Conservation (phyloP, 108 stramenopile genomes). For the Nitzschia sp. region DNA sequence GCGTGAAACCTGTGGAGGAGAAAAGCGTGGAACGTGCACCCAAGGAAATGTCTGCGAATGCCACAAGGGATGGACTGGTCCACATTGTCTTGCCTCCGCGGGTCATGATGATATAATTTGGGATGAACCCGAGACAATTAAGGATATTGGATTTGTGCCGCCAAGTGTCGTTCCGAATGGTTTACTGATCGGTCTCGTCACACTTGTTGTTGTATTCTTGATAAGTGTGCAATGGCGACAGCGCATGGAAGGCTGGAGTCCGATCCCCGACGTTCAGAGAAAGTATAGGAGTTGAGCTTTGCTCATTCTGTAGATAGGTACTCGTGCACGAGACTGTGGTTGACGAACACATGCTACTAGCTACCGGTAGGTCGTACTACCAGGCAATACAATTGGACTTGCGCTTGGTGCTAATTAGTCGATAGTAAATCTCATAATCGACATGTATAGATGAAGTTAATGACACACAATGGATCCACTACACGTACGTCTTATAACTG, state of each 20-base stretch:
- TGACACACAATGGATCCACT: too few relatives aligned
- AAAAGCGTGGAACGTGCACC: slow-evolving; percentile 57
- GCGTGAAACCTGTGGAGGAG: slow-evolving; percentile 65
- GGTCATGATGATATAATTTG: slow-evolving; percentile 71
- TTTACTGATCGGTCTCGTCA: slow-evolving; percentile 28
- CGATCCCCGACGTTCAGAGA: slow-evolving; percentile 44
- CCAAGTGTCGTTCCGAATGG: slow-evolving; percentile 34
- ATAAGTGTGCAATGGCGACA: slow-evolving; percentile 26
- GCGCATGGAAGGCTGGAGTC: slow-evolving; percentile 53
- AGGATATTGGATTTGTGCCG: slow-evolving; percentile 72
- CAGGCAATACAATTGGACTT: too few relatives aligned
- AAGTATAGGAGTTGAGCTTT: slow-evolving; percentile 1
- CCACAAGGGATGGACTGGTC: slow-evolving; percentile 75
- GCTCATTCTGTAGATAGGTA: too few relatives aligned
- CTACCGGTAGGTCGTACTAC: too few relatives aligned
- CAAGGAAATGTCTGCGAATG: slow-evolving; percentile 68
- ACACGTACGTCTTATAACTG: too few relatives aligned
- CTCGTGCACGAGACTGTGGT: too few relatives aligned
- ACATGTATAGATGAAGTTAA: too few relatives aligned
- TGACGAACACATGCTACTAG: too few relatives aligned
- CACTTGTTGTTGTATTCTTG: slow-evolving; percentile 22
- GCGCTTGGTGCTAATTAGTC: too few relatives aligned
- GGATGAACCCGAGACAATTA: slow-evolving; percentile 66
- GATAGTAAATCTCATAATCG: too few relatives aligned
- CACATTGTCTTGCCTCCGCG: slow-evolving; percentile 69